Evolutionary conservation across 768 basidiomycete species (phyloP).

Genomic region (Mycena filopes): DNA sequence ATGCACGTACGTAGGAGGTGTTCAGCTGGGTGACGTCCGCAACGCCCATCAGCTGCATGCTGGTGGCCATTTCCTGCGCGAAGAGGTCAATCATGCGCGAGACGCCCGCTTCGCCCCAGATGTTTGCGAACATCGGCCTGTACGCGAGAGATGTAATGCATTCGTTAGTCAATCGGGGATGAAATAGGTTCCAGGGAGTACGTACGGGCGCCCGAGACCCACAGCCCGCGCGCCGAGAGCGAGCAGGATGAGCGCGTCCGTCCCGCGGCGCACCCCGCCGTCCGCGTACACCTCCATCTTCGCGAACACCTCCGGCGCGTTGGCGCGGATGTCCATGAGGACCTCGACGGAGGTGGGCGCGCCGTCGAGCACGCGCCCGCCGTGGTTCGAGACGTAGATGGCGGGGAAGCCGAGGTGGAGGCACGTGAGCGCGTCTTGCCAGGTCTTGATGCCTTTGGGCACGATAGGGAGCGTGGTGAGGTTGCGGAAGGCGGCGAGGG

Average conservation of each 20-base stretch:
- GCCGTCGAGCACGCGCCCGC: constrained; percentile 51
- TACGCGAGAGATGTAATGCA: neutral
- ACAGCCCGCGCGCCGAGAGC: constrained; percentile 54
- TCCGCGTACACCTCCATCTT: constrained; percentile 56
- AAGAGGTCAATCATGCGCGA: constrained; percentile 34
- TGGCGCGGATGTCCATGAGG: constrained; percentile 50
- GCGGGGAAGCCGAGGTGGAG: constrained; percentile 50
- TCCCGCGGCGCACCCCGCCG: constrained; percentile 58
- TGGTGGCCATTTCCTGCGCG: constrained; percentile 36
- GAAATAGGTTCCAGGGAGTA: neutral
- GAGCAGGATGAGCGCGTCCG: constrained; percentile 55
- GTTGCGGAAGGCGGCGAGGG: constrained; percentile 37
- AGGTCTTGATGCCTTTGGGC: constrained; percentile 43
- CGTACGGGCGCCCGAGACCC: constrained; percentile 46
- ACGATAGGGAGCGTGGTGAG: constrained; percentile 42
- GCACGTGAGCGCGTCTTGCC: constrained; percentile 45
- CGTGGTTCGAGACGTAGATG: constrained; percentile 52
- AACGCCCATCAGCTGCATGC: constrained; percentile 40
- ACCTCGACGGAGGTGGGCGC: constrained; percentile 50
- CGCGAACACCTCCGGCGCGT: constrained; percentile 51
- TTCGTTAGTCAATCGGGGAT: neutral
- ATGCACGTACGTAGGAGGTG: constrained; percentile 36
- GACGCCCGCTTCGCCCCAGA: constrained; percentile 48
- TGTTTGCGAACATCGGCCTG: constrained; percentile 50
- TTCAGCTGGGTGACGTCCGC: constrained; percentile 33